Conservation (phyloP, 129 eudicot species). For the Flaveria trinervia region DNA sequence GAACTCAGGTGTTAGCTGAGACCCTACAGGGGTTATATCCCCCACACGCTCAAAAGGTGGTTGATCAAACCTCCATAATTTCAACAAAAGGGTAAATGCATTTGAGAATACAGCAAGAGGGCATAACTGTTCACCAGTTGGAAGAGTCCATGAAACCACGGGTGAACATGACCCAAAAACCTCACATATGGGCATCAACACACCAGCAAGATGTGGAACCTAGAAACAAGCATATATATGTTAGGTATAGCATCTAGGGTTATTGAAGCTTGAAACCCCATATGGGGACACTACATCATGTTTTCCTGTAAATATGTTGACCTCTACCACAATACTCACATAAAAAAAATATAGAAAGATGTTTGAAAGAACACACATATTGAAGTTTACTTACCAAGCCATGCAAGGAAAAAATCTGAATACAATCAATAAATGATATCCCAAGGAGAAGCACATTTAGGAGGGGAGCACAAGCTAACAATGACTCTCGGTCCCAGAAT, state of each 20-base stretch:
- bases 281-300: not conserved
- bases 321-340: not conserved
- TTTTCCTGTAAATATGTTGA: not conserved
- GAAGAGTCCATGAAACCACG: conserved; percentile 61
- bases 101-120: conserved; percentile 42
- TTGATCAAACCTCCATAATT: conserved; percentile 88
- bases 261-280: no score
- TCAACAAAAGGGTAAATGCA: conserved; percentile 56
- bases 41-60: conserved; percentile 50
- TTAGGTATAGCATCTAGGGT: conserved; percentile 7
- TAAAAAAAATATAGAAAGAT: not conserved
- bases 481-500: conserved; percentile 74
- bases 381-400: conserved; percentile 73
- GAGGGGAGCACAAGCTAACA: conserved; percentile 71
- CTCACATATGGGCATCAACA: conserved; percentile 47
- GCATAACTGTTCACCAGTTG: conserved; percentile 31
- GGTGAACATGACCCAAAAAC: conserved; percentile 45
- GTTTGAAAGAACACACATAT: conserved; percentile 6
- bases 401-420: conserved; percentile 89
- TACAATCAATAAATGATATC: conserved; percentile 66
- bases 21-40: conserved; percentile 66
- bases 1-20: conserved; percentile 87
- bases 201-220: conserved; percentile 68
- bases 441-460: conserved; percentile 87
- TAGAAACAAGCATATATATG: conserved; percentile 21